Evolutionary conservation across 163 green algal species (phyloP), one percentile per base, ranked within the genome.

Genomic region (Scenedesmus sp.): DNA sequence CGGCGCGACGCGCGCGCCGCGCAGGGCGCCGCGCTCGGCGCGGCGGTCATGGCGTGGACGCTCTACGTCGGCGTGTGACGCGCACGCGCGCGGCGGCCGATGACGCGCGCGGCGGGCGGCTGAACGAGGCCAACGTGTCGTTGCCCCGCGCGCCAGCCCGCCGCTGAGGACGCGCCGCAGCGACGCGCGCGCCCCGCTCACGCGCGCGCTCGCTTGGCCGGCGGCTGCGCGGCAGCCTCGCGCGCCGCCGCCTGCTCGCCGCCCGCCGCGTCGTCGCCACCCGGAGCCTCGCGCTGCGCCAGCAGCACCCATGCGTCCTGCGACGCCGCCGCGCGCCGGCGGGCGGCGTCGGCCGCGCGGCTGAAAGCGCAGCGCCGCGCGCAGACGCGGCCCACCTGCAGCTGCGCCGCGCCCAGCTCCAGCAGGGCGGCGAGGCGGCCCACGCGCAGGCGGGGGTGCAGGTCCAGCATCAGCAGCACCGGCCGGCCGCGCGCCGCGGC

Each of bases 41-140:
- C 78, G 1, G 28, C 85, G 0, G n/a, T 94, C n/a, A 98, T 98
- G 93, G 84, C 77, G 0, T 90, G 78, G 79, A 98, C 94, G 20
- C 82, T 98, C 34, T 86, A 74, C 4, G 82, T 90, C 33, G 87
- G 87, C 4, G 84, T 54, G 31, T 67, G 26, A 60, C 53, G 44
- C 44, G 63, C 44, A 57, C 39, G n/a, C n/a, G n/a, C n/a, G n/a
- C n/a, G n/a, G n/a, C n/a, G n/a, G n/a, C n/a, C n/a, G n/a, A n/a
- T n/a, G n/a, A n/a, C n/a, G n/a, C n/a, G n/a, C n/a, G n/a, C n/a
- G n/a, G n/a, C n/a, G n/a, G n/a, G n/a, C n/a, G n/a, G n/a, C n/a
- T n/a, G n/a, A n/a, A n/a, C n/a, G n/a, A n/a, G n/a, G n/a, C n/a
- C n/a, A n/a, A n/a, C n/a, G n/a, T n/a, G n/a, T n/a, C n/a, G n/a